Conservation (phyloP, 192 early-diverging fungal genomes). For the Entomortierella beljakovae region DNA sequence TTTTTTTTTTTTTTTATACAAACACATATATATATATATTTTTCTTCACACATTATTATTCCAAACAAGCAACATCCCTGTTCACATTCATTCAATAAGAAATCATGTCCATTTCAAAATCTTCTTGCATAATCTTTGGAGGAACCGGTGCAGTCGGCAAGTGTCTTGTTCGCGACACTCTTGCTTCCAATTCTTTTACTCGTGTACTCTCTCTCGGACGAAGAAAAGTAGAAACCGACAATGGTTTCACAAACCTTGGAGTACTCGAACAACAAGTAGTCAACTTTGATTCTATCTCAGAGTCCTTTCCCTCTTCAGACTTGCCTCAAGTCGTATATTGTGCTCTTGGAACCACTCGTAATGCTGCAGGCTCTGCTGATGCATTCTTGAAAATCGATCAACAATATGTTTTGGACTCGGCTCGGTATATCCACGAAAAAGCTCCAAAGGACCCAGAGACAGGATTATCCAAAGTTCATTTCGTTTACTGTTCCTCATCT, state of each 20-base stretch:
- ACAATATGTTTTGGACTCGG: slow-evolving; percentile 77
- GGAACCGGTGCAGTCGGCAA: slow-evolving; percentile 72
- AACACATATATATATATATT: background rate
- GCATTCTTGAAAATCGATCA: slow-evolving; percentile 83
- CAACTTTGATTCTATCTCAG: slow-evolving; percentile 79
- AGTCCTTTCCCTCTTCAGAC: slow-evolving; percentile 25
- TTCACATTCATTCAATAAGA: slow-evolving; percentile 30
- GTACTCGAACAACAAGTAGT: slow-evolving; percentile 70
- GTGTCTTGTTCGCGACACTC: slow-evolving; percentile 62
- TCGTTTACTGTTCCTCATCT: slow-evolving; percentile 61
- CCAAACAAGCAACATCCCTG: slow-evolving; percentile 3
- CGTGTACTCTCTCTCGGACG: slow-evolving; percentile 70
- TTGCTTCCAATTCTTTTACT: slow-evolving; percentile 57
- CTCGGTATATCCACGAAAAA: slow-evolving; percentile 67
- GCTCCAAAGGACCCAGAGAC: slow-evolving; percentile 53
- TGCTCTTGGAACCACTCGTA: slow-evolving; percentile 78
- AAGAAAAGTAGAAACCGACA: slow-evolving; percentile 29
- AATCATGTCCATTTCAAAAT: slow-evolving; percentile 37
- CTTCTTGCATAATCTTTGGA: slow-evolving; percentile 51
- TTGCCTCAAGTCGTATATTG: slow-evolving; percentile 69
- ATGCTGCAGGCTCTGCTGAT: slow-evolving; percentile 71
- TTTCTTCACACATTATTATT: background rate
- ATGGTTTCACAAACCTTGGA: slow-evolving; percentile 23
- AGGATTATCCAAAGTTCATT: slow-evolving; percentile 57
- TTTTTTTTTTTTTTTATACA: background rate